Evolutionary conservation across 164 flowering plant genomes (phyloP), one percentile per base, ranked within the genome.

Genomic region (Vitis riparia): DNA sequence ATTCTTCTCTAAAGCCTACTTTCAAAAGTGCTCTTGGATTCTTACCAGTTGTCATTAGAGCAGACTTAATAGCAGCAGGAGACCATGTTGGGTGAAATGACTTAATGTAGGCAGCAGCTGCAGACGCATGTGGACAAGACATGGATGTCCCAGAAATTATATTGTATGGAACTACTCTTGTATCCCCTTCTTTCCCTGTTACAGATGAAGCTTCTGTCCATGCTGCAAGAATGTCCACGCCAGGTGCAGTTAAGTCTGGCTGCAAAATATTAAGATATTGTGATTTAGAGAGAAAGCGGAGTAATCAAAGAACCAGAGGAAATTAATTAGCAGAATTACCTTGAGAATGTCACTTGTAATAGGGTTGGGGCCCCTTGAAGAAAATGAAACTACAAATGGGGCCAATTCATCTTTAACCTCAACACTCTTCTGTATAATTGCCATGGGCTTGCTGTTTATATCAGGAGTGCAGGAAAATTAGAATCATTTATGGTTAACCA

Each of bases 211-310:
- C 51, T 8, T 79, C 81, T 5, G 91, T 79, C 76, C 70, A 87
- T 7, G 87, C 89, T 8, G 91, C 90, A 27, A 87, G 50, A 51
- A 89, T 86, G 23, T 82, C 75, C 0, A 86, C 85, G 53, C 94
- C 94, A 2, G 91, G 91, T 9, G 94, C 91, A 29, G 80, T 67
- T 50, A 88, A 63, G 67, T 89, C 91, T 11, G 91, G 94, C 94
- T 89, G 83, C 56, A 77, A 55, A 11, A 53, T 19, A 2, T 51
- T 1, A 13, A 15, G 17, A 13, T 53, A 5, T 5, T 1, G 2
- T n/a, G 44, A 50, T 51, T 32, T 32, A 32, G 5, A 32, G 44
- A 5, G 23, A 27, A 56, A 12, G 59, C 49, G 11, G 9, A 17
- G 12, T 4, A 6, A 32, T 32, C 7, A 32, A 32, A 32, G 44